A percentile compares a stretch with the other conserved stretches of the same genome.
Conservation (phyloP, 345 rosid species). For the Acer yangbiense region DNA sequence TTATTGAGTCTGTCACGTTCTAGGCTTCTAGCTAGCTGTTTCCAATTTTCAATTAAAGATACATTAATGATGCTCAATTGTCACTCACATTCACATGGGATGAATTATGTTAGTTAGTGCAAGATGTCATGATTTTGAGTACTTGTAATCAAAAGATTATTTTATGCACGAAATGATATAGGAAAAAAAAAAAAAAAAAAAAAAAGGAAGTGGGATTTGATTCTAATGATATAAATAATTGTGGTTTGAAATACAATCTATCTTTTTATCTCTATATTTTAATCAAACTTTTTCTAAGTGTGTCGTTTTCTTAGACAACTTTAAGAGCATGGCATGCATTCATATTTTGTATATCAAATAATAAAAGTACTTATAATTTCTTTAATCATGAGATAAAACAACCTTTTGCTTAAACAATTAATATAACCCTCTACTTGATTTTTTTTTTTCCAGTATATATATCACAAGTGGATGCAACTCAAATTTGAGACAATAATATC, state of each 20-base stretch:
- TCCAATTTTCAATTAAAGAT: background rate
- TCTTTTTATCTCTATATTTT: background rate
- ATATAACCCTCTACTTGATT: background rate
- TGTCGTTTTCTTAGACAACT: background rate
- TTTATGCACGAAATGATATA: background rate
- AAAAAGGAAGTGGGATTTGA: slow-evolving; percentile 17
- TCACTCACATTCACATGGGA: slow-evolving; percentile 8
- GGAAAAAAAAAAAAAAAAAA: background rate
- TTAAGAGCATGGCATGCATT: background rate
- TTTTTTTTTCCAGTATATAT: no score
- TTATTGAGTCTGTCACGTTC: background rate
- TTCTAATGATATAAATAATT: slow-evolving; percentile 16
- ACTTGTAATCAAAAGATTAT: background rate
- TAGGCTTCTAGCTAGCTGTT: slow-evolving; percentile 19
- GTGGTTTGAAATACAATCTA: slow-evolving; percentile 6
- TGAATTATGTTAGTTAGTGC: background rate
- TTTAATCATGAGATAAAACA: background rate
- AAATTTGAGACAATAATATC: no score
- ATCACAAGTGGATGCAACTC: no score
- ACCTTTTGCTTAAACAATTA: background rate
- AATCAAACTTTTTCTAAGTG: background rate
- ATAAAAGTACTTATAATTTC: no score
- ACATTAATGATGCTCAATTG: background rate
- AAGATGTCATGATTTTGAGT: background rate
- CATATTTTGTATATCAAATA: no score